phyloP scores from a whole-genome alignment of 192 early-diverging fungal species.

The Phlyctochytrium planicorne region DNA sequence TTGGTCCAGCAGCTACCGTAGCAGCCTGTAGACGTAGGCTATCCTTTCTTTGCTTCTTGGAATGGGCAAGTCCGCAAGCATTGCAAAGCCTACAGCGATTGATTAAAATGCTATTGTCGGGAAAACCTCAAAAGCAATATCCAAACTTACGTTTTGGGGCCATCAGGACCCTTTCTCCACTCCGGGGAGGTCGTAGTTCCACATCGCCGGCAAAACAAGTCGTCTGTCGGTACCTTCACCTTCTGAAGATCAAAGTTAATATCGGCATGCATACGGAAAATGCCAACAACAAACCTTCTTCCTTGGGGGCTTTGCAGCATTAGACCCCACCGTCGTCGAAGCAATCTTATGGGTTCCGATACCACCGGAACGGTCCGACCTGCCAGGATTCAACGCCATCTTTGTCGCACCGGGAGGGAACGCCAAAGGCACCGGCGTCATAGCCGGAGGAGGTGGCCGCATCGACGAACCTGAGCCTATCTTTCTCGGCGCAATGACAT shows the following conservation, averaged over 20 bases:
- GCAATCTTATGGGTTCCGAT: background rate
- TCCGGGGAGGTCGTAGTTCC: constrained; percentile 40
- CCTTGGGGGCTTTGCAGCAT: constrained; percentile 1
- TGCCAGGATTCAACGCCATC: background rate
- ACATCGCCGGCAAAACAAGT: constrained; percentile 46
- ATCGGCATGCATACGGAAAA: background rate
- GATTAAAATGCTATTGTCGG: background rate
- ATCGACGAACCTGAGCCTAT: too few relatives aligned
- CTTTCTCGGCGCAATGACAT: too few relatives aligned
- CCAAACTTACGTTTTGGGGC: constrained; percentile 40
- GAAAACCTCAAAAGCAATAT: background rate
- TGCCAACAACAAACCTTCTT: constrained; percentile 1
- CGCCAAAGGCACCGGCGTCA: background rate
- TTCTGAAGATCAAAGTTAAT: background rate
- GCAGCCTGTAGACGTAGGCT: background rate
- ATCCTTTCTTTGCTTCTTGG: constrained; percentile 39
- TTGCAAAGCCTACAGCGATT: constrained; percentile 34
- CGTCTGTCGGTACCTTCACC: constrained; percentile 8
- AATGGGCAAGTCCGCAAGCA: constrained; percentile 40
- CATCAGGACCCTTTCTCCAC: constrained; percentile 41
- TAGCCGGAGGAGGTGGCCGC: too few relatives aligned
- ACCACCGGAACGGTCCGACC: background rate
- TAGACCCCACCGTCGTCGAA: background rate
- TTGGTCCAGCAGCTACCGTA: background rate
- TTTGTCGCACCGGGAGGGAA: background rate